Base-by-base conservation (phyloP, 1,284 basidiomycete species). In the Pascua guehoae region DNA sequence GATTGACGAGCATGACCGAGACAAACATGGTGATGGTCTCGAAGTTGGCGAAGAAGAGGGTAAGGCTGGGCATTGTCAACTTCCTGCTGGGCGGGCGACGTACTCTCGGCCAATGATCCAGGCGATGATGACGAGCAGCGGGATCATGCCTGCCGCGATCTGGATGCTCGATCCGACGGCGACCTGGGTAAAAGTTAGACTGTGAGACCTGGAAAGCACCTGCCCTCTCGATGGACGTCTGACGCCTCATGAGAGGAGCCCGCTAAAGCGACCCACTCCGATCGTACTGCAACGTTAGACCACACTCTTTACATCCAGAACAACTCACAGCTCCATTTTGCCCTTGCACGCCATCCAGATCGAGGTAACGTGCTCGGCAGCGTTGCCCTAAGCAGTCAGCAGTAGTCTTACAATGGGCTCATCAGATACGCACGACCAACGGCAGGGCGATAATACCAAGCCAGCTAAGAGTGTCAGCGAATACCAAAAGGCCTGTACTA, bases 131-230 rank as follows among this genome's bases (percentile, higher is more conserved):
- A 93, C 89, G 52, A 94, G 80, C 36, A 92, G 78, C 1, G 91
- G 91, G 18, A 94, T 83, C 54, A 93, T 89, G 63, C 93, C 90
- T 2, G 88, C 82, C 0, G 91, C 88, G 66, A 94, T 92, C 87
- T 93, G 91, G 62, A 97, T 95, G 7, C 88, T 89, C 61, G 87
- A 89, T 12, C 93, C 93, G 53, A 97, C 88, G 56, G 89, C 89
- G 2, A 32, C 24, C 24, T 32, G 24, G 24, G 24, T 3, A 32
- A 32, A 32, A 32, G 7, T 32, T 32, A 32, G 24, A 4, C 24
- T n/a, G n/a, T n/a, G n/a, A n/a, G n/a, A n/a, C n/a, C n/a, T n/a
- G n/a, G n/a, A n/a, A n/a, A n/a, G n/a, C n/a, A n/a, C n/a, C n/a
- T n/a, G n/a, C n/a, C n/a, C n/a, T n/a, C n/a, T n/a, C n/a, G n/a